Conservation (phyloP, 139 green algal genomes). For the Picochlorum sp. region DNA sequence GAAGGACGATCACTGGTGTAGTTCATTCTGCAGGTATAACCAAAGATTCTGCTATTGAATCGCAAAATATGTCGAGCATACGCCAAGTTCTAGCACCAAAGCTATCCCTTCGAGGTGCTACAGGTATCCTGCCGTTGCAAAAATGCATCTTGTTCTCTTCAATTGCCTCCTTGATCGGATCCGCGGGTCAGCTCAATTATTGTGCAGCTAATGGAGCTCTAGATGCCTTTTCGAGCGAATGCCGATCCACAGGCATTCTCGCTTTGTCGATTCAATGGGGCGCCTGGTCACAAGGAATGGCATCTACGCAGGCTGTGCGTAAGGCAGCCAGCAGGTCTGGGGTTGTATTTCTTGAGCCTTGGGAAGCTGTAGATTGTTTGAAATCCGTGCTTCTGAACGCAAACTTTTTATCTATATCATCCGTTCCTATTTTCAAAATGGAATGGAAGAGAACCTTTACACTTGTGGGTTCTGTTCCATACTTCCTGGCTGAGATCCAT, state of each 20-base stretch:
- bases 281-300: slow-evolving; percentile 66
- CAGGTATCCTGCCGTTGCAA: neutral
- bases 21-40: slow-evolving; percentile 60
- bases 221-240: slow-evolving; percentile 25
- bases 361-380: slow-evolving; percentile 46
- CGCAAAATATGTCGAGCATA: slow-evolving; percentile 32
- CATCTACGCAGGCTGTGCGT: slow-evolving; percentile 32
- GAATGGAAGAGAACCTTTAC: slow-evolving; percentile 34
- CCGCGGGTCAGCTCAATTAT: slow-evolving; percentile 64
- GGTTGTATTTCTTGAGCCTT: slow-evolving; percentile 39
- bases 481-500: slow-evolving; percentile 9
- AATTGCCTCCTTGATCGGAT: slow-evolving; percentile 53
- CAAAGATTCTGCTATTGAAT: slow-evolving; percentile 42
- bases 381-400: slow-evolving; percentile 5
- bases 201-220: slow-evolving; percentile 57
- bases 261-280: slow-evolving; percentile 35
- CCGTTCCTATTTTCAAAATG: slow-evolving; percentile 26
- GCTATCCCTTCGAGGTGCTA: slow-evolving; percentile 6
- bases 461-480: neutral
- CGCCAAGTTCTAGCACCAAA: slow-evolving; percentile 46
- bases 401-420: neutral
- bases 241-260: neutral
- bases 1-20: slow-evolving; percentile 10
- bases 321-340: slow-evolving; percentile 50
- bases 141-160: slow-evolving; percentile 45